Evolutionary conservation across 192 early-diverging fungal species (phyloP), one percentile per base, ranked within the genome.

Genomic region (Mortierella antarctica): DNA sequence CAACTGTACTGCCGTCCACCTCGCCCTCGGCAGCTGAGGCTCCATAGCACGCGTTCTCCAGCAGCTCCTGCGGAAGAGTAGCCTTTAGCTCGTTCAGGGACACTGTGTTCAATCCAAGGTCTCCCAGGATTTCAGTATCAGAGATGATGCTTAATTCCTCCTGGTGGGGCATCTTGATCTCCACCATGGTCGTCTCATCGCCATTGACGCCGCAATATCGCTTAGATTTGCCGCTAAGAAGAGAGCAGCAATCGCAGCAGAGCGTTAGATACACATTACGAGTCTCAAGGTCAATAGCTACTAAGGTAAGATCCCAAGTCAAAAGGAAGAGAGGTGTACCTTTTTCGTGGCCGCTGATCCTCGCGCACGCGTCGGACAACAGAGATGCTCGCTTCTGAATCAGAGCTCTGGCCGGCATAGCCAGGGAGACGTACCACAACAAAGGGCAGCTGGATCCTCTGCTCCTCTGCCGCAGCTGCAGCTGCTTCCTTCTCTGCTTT

Each of bases 101-200:
- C 31, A 69, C 54, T 1, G 58, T 60, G 54, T 67, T 67, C 60
- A 69, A 17, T 0, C 74, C 65, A 51, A 76, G n/a, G 6, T 76
- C 67, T 6, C 74, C 61, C 20, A 76, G 45, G 49, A 76, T 64
- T 40, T 76, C 74, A 0, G 74, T 76, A 55, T 76, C 74, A 14
- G 74, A 76, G 54, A 76, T 69, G n/a, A 76, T 62, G 45, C 53
- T 68, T n/a, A 69, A 31, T 53, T 76, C 74, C 17, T 76, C 74
- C 31, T 76, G 66, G 39, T 76, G 67, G 11, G 74, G 65, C 17
- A 76, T 67, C 61, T 56, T 66, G 44, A 76, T 55, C 15, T 76
- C 74, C 8, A 76, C 74, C 59, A 62, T 69, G 1, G 74, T 76
- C 14, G 59, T 76, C 48, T 76, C 74, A 13, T 76, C 64, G 31